Evolutionary conservation across 2,329 filamentous ascomycete species (phyloP), one percentile per base, ranked within the genome.

Genomic region (Colletotrichum plurivorum): DNA sequence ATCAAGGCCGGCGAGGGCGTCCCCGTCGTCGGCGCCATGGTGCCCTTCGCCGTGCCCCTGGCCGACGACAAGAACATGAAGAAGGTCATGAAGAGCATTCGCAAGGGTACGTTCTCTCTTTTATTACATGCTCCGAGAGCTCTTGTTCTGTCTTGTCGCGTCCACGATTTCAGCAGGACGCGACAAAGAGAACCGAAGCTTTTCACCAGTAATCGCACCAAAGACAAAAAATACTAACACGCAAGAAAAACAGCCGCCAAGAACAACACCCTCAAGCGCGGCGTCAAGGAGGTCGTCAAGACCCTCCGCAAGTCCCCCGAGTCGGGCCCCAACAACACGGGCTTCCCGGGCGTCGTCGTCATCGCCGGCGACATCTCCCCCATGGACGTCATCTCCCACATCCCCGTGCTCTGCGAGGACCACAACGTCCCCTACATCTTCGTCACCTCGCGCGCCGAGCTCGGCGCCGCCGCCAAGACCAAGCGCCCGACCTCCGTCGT

Each of bases 261-360:
- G 84, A 90, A 94, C 84, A 97, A 97, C 85, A 93, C 94, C 69
- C 93, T 99, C 78, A 97, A 97, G 86, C 95, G 96, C 78, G 96
- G 96, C 79, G 96, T 99, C 74, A 99, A 99, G 84, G 96, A 99
- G 85, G 95, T 97, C 78, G 95, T 98, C 85, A 99, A 99, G 86
- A 93, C 95, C 41, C 93, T 99, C 76, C 94, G 96, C 85, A 98
- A 98, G 86, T 95, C 94, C 15, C 88, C 93, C 67, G 82, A 89
- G 75, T 88, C 90, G 66, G 88, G 90, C n/a, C 88, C 90, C 70
- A 87, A 89, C 73, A 85, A 89, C 78, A 85, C 88, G 60, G 81
- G 88, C 62, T 86, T 90, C 77, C 91, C 93, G 52, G 88, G 90
- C 73, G 88, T 99, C 74, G 94, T 98, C 76, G 87, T 99, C 80